phyloP scores from a whole-genome alignment of 2,329 filamentous ascomycete genomes.

The Penicillium sclerotigenum region DNA sequence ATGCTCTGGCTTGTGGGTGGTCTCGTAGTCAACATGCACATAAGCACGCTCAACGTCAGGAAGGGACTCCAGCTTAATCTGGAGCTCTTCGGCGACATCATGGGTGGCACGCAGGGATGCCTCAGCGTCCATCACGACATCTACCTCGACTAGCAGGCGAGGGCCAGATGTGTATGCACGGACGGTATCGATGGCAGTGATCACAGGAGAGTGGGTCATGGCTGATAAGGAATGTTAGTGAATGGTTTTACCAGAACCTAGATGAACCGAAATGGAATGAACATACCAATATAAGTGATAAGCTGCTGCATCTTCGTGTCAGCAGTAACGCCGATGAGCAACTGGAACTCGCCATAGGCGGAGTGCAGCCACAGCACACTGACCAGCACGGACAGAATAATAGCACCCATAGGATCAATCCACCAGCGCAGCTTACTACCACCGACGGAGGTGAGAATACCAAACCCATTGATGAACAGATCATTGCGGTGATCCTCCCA shows the following conservation, averaged over 20 bases:
- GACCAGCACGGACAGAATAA: slow-evolving; percentile 76
- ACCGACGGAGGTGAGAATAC: slow-evolving; percentile 85
- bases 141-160: slow-evolving; percentile 88
- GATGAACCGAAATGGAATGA: neutral
- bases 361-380: slow-evolving; percentile 78
- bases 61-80: slow-evolving; percentile 88
- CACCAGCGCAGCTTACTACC: slow-evolving; percentile 88
- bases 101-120: slow-evolving; percentile 75
- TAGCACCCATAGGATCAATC: slow-evolving; percentile 90
- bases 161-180: slow-evolving; percentile 88
- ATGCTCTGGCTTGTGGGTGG: slow-evolving; percentile 88
- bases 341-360: slow-evolving; percentile 82
- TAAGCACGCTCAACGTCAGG: slow-evolving; percentile 92
- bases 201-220: slow-evolving; percentile 79
- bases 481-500: slow-evolving; percentile 99
- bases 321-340: slow-evolving; percentile 85
- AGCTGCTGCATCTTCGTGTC: slow-evolving; percentile 83
- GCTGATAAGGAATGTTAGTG: slow-evolving; percentile 37
- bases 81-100: slow-evolving; percentile 88
- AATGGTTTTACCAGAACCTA: neutral
- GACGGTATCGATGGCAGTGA: slow-evolving; percentile 89
- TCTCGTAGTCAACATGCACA: slow-evolving; percentile 97
- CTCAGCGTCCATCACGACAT: slow-evolving; percentile 84
- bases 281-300: slow-evolving; percentile 83
- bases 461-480: slow-evolving; percentile 91